Percentiles rank a stretch among this genome's conserved stretches.
Evolutionary conservation across 1,284 basidiomycete genomes (phyloP).

Genomic region (Clitocybe nebularis): DNA sequence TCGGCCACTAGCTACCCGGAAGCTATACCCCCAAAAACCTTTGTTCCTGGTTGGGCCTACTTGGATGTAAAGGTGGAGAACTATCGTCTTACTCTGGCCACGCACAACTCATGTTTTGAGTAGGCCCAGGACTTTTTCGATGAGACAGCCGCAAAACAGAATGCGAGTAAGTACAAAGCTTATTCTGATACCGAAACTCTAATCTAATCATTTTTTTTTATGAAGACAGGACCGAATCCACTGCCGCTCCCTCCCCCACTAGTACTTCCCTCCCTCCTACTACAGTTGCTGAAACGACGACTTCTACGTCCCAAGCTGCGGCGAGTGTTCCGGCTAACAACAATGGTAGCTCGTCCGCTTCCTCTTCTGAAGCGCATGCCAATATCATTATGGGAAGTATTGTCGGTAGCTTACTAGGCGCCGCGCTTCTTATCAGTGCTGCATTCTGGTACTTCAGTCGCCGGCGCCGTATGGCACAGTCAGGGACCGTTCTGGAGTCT

Average conservation of each 20-base stretch:
- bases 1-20: slow-evolving; percentile 11
- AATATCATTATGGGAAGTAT: slow-evolving; percentile 14
- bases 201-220: background rate
- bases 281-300: background rate
- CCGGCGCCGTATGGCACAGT: slow-evolving; percentile 9
- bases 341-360: background rate
- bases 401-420: slow-evolving; percentile 11
- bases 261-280: slow-evolving; percentile 4
- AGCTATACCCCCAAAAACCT: slow-evolving; percentile 11
- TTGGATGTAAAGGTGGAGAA: slow-evolving; percentile 16
- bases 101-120: background rate
- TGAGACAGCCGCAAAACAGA: slow-evolving; percentile 11
- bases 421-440: slow-evolving; percentile 10
- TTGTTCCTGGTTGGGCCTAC: slow-evolving; percentile 19
- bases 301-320: slow-evolving; percentile 3
- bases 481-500: slow-evolving; percentile 6
- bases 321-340: background rate
- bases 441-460: slow-evolving; percentile 11
- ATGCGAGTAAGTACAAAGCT: slow-evolving; percentile 10
- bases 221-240: slow-evolving; percentile 17
- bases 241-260: slow-evolving; percentile 10
- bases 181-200: background rate
- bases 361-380: background rate
- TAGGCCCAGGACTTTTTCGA: slow-evolving; percentile 15
- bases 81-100: background rate